Evolutionary conservation across 345 rosid genomes (phyloP).

Genomic region (Luvunga scandens): DNA sequence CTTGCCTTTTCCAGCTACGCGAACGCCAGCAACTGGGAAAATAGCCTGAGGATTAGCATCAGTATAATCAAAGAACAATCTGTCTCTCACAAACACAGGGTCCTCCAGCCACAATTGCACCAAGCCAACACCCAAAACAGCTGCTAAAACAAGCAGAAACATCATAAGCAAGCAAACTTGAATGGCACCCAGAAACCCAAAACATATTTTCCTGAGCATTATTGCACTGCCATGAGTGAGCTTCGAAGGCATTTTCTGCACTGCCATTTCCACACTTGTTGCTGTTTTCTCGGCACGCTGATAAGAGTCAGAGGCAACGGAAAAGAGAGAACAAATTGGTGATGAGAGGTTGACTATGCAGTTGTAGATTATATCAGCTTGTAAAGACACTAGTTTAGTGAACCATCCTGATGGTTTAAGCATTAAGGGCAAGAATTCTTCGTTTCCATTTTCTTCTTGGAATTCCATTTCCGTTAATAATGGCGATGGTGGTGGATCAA

Average conservation of each 20-base stretch:
- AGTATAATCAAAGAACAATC: conserved; percentile 66
- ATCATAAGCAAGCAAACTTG: conserved; percentile 47
- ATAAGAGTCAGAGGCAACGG: conserved; percentile 47
- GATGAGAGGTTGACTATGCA: conserved; percentile 45
- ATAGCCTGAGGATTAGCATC: conserved; percentile 54
- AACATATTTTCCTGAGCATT: conserved; percentile 36
- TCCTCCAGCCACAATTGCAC: conserved; percentile 61
- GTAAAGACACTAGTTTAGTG: conserved; percentile 32
- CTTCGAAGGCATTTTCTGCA: conserved; percentile 30
- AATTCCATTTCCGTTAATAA: conserved; percentile 12
- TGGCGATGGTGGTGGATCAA: neutral
- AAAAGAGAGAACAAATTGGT: conserved; percentile 40
- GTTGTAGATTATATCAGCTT: conserved; percentile 54
- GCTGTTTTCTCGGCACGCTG: conserved; percentile 40
- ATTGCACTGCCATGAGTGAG: conserved; percentile 15
- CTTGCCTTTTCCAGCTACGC: neutral
- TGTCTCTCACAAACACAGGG: conserved; percentile 59
- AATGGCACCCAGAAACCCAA: conserved; percentile 57
- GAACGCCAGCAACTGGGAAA: conserved; percentile 22
- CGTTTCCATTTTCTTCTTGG: conserved; percentile 14
- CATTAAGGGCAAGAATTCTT: conserved; percentile 5
- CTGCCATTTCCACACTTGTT: conserved; percentile 30
- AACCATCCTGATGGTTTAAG: conserved; percentile 44
- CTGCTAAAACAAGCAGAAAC: conserved; percentile 43
- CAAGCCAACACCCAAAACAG: conserved; percentile 46